Evolutionary conservation across 2,329 filamentous ascomycete genomes (phyloP).

Genomic region (Talaromyces funiculosus): DNA sequence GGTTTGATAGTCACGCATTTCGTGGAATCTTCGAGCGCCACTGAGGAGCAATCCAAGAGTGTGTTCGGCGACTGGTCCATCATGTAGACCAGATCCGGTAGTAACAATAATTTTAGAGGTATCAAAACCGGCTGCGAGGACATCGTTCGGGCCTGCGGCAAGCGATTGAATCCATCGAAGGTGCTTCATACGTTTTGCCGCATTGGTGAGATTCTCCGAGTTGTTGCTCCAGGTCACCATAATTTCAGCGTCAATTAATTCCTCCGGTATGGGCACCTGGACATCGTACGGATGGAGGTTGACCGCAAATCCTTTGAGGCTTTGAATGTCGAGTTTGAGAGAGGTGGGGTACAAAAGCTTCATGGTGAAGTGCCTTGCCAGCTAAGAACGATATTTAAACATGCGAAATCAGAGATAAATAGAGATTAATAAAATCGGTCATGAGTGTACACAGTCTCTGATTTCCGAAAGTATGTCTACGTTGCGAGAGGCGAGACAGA

Average conservation of each 20-base stretch:
- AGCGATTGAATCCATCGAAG: slow-evolving; percentile 63
- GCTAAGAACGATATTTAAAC: neutral
- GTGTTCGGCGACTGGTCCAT: slow-evolving; percentile 61
- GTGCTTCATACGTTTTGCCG: slow-evolving; percentile 50
- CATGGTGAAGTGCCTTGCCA: slow-evolving; percentile 22
- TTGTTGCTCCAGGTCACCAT: slow-evolving; percentile 60
- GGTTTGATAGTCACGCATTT: slow-evolving; percentile 54
- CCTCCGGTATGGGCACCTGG: slow-evolving; percentile 50
- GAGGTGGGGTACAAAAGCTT: slow-evolving; percentile 65
- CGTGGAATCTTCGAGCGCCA: slow-evolving; percentile 51
- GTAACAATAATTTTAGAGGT: slow-evolving; percentile 47
- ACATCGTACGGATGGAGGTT: slow-evolving; percentile 57
- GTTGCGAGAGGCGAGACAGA: neutral
- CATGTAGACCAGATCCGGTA: slow-evolving; percentile 59
- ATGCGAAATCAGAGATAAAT: neutral
- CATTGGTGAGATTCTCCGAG: slow-evolving; percentile 54
- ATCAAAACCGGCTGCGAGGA: slow-evolving; percentile 57
- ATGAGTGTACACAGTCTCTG: neutral
- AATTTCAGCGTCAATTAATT: slow-evolving; percentile 55
- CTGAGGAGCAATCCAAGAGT: slow-evolving; percentile 47
- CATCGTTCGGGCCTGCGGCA: slow-evolving; percentile 61
- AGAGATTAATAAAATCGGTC: neutral
- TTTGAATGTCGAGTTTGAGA: slow-evolving; percentile 50
- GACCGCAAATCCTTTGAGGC: slow-evolving; percentile 55
- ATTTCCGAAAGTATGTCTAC: neutral